Percentiles rank a stretch among this genome's conserved stretches.
Evolutionary conservation across 257 asterid genomes (phyloP).

Genomic region (Fraxinus quadrangulata): DNA sequence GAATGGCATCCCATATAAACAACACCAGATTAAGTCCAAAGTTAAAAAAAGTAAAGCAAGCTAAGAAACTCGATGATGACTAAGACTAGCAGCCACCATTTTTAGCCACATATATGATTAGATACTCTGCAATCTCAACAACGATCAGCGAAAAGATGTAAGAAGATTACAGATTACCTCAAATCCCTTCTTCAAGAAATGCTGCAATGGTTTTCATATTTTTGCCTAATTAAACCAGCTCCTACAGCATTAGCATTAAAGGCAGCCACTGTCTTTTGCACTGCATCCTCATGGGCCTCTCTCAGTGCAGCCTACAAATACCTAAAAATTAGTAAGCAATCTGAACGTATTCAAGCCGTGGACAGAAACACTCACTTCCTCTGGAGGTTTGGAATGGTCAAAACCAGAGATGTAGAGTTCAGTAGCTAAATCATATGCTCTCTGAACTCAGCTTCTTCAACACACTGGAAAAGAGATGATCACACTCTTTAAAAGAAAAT

Average conservation of each 20-base stretch:
- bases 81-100: neutral
- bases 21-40: neutral
- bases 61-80: neutral
- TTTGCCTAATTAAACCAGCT: slow-evolving; percentile 70
- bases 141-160: neutral
- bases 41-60: neutral
- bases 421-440: slow-evolving; percentile 80
- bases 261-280: slow-evolving; percentile 67
- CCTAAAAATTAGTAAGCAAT: slow-evolving; percentile 29
- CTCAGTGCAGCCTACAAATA: slow-evolving; percentile 71
- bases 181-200: slow-evolving; percentile 75
- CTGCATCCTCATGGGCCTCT: slow-evolving; percentile 93
- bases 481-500: neutral
- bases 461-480: slow-evolving; percentile 52
- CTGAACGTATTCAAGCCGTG: neutral
- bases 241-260: slow-evolving; percentile 88
- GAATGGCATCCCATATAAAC: neutral
- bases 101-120: neutral
- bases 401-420: slow-evolving; percentile 73
- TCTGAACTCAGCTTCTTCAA: slow-evolving; percentile 94
- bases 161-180: slow-evolving; percentile 52
- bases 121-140: slow-evolving; percentile 11
- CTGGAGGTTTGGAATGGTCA: slow-evolving; percentile 87
- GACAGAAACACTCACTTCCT: slow-evolving; percentile 65
- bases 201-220: slow-evolving; percentile 82